Conservation (phyloP, 225 moss, liverwort and hornwort genomes). For the Polytrichum commune region DNA sequence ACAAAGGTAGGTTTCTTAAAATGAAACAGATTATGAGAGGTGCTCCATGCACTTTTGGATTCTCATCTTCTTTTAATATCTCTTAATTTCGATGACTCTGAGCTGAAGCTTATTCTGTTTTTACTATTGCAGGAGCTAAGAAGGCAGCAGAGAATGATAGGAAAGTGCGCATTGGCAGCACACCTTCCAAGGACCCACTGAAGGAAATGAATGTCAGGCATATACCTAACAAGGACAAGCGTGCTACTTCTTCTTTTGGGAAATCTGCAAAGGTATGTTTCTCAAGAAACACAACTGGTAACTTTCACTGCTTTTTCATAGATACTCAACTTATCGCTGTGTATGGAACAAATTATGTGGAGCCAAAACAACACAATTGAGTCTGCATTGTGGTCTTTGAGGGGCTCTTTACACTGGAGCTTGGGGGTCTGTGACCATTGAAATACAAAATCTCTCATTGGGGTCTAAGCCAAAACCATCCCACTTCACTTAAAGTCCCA, state of each 20-base stretch:
- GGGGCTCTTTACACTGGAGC: no score
- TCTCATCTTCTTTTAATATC: no score
- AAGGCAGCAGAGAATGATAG: constrained; percentile 35
- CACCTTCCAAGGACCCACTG: constrained; percentile 34
- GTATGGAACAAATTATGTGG: no score
- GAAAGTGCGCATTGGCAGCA: constrained; percentile 32
- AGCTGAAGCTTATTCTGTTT: not conserved
- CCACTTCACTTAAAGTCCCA: no score
- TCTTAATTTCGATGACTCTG: no score
- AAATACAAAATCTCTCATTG: no score
- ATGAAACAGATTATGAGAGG: no score
- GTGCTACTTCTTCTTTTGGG: constrained; percentile 46
- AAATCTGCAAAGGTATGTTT: constrained; percentile 50
- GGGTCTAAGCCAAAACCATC: no score
- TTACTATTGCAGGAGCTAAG: constrained; percentile 38
- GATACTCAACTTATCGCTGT: not conserved
- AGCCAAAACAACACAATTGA: not conserved
- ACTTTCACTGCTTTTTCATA: not conserved
- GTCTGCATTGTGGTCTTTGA: not conserved
- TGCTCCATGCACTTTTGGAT: no score
- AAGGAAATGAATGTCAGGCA: constrained; percentile 46
- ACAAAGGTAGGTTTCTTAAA: no score
- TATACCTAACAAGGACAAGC: constrained; percentile 17
- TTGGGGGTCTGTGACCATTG: no score
- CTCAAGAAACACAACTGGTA: no score